phyloP scores from a whole-genome alignment of 108 stramenopile genomes.

The Thalassiosira profunda region DNA sequence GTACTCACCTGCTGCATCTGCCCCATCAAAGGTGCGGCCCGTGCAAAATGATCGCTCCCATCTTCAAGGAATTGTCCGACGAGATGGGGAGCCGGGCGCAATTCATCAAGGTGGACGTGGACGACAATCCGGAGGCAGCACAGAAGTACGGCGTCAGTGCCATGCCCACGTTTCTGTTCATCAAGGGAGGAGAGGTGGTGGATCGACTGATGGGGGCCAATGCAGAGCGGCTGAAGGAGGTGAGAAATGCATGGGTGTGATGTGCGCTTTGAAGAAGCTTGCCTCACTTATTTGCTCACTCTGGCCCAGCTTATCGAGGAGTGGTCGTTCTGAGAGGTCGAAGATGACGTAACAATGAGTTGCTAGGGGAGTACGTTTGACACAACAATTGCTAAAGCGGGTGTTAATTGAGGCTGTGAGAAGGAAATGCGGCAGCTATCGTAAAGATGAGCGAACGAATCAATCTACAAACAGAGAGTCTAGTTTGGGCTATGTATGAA shows the following conservation, averaged over 20 bases:
- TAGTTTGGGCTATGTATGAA: too few species aligned
- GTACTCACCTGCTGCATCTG: too few species aligned
- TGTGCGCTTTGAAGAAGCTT: too few species aligned
- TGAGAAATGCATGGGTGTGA: conserved; percentile 12
- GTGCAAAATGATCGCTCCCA: conserved; percentile 88
- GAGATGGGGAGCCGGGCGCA: conserved; percentile 50
- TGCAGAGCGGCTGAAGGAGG: conserved; percentile 54
- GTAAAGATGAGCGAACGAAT: too few species aligned
- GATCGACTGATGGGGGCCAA: conserved; percentile 88
- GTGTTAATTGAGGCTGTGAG: too few species aligned
- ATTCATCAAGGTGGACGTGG: conserved; percentile 94
- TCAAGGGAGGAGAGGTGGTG: conserved; percentile 86
- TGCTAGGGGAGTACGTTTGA: not conserved
- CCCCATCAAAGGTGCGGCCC: too few species aligned
- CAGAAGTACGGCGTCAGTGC: conserved; percentile 83
- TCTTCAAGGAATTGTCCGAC: conserved; percentile 77
- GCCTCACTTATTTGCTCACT: too few species aligned
- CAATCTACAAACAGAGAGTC: too few species aligned
- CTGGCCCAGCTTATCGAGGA: not conserved
- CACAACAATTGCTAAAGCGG: too few species aligned
- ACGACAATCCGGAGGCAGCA: conserved; percentile 87
- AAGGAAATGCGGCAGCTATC: too few species aligned
- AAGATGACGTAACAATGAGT: not conserved
- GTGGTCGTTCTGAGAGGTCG: not conserved
- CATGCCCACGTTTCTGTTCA: conserved; percentile 94